These are phyloP conservation scores for Cystofilobasidium bisporidii DNA, from an alignment of 768 basidiomycete species.

Conservation along the genomic window DNA sequence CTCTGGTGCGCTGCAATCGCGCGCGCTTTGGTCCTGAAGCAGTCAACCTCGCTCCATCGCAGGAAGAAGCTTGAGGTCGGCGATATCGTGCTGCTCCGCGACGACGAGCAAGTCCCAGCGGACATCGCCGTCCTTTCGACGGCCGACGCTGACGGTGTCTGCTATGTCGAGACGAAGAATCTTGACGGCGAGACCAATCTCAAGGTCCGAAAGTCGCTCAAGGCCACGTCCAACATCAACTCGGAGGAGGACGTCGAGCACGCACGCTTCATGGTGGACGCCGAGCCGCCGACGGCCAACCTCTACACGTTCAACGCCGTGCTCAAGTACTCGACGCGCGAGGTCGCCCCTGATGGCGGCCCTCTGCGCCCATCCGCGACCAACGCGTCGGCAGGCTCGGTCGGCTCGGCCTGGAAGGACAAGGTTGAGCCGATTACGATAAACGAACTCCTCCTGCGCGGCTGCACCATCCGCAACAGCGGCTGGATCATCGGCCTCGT, in stretches of 20 bases:
- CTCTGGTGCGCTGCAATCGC: no score
- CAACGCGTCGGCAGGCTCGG: conserved; percentile 25
- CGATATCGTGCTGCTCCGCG: conserved; percentile 79
- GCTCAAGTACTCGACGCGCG: conserved; percentile 49
- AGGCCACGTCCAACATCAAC: conserved; percentile 61
- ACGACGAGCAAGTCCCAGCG: conserved; percentile 93
- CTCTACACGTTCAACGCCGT: conserved; percentile 84
- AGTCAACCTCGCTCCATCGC: conserved; percentile 3
- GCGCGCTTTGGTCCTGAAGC: no score
- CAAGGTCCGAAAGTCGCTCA: conserved; percentile 69
- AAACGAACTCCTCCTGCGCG: conserved; percentile 85
- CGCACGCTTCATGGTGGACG: conserved; percentile 76
- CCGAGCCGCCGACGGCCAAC: conserved; percentile 87
- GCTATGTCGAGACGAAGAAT: conserved; percentile 97
- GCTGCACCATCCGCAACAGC: conserved; percentile 81
- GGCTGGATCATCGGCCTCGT: conserved; percentile 90
- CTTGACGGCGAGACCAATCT: conserved; percentile 95
- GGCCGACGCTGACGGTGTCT: conserved; percentile 80
- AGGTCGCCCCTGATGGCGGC: background rate
- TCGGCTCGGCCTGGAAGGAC: conserved; percentile 31
- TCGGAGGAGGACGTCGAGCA: conserved; percentile 87
- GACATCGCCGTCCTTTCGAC: conserved; percentile 81
- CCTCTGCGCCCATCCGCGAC: background rate
- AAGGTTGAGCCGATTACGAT: conserved; percentile 53
- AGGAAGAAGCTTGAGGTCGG: conserved; percentile 95